phyloP scores from a whole-genome alignment of 306 rosid species.

The Clitoria ternatea region DNA sequence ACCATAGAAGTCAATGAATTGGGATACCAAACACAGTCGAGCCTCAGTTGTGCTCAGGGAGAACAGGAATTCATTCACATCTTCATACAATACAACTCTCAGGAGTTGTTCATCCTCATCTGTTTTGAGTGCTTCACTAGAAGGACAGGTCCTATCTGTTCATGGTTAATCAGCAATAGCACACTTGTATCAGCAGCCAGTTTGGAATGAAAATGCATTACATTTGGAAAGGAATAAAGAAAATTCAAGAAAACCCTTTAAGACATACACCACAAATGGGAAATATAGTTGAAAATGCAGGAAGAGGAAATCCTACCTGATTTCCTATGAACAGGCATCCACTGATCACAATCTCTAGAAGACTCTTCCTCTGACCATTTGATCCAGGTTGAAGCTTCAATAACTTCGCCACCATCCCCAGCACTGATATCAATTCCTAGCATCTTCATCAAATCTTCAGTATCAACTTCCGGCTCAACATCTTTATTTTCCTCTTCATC shows the following conservation, averaged over 20 bases:
- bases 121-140: constrained; percentile 37
- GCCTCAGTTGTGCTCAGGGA: constrained; percentile 79
- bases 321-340: constrained; percentile 76
- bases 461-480: constrained; percentile 59
- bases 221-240: background rate
- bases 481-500: constrained; percentile 52
- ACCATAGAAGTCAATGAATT: constrained; percentile 79
- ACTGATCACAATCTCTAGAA: constrained; percentile 76
- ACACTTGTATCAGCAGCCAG: background rate
- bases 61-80: constrained; percentile 75
- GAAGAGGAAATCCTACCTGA: constrained; percentile 39
- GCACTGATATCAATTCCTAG: constrained; percentile 73
- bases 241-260: constrained; percentile 10
- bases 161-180: constrained; percentile 33
- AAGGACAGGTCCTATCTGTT: constrained; percentile 38
- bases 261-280: background rate
- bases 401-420: constrained; percentile 61
- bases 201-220: constrained; percentile 2
- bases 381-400: constrained; percentile 67
- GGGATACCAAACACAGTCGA: constrained; percentile 58
- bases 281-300: constrained; percentile 11
- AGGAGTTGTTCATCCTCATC: constrained; percentile 73
- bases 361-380: constrained; percentile 93
- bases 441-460: constrained; percentile 76
- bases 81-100: constrained; percentile 77